Percentiles rank a stretch among this genome's conserved stretches.
Conservation (phyloP, 2,329 filamentous ascomycete genomes). For the Knufia petricola region DNA sequence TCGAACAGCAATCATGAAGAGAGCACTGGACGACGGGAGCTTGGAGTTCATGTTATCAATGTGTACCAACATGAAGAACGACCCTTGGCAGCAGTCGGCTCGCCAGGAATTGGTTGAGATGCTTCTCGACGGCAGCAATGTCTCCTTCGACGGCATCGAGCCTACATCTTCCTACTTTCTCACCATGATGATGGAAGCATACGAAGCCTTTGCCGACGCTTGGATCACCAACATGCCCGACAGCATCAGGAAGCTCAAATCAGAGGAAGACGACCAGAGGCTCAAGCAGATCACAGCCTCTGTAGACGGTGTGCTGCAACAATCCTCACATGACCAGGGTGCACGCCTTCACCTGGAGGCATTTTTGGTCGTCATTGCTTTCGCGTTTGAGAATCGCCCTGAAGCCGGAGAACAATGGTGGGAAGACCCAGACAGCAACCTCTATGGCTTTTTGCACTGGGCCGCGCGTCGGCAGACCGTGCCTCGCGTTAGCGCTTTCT, state of each 20-base stretch:
- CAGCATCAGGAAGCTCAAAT: slow-evolving; percentile 72
- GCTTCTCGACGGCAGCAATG: slow-evolving; percentile 65
- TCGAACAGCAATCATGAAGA: slow-evolving; percentile 62
- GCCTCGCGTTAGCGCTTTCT: slow-evolving; percentile 91
- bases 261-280: slow-evolving; percentile 77
- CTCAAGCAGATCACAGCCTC: slow-evolving; percentile 38
- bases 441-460: slow-evolving; percentile 94
- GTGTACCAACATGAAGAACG: slow-evolving; percentile 67
- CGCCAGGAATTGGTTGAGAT: slow-evolving; percentile 72
- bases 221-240: slow-evolving; percentile 95
- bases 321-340: slow-evolving; percentile 37
- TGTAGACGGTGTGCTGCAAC: slow-evolving; percentile 34
- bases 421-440: slow-evolving; percentile 82
- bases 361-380: slow-evolving; percentile 85
- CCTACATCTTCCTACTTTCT: slow-evolving; percentile 65
- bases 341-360: slow-evolving; percentile 58
- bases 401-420: slow-evolving; percentile 85
- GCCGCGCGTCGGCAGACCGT: slow-evolving; percentile 91
- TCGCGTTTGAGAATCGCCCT: slow-evolving; percentile 74
- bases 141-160: slow-evolving; percentile 54
- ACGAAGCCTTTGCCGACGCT: slow-evolving; percentile 81
- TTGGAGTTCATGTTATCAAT: slow-evolving; percentile 86
- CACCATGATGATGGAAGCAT: slow-evolving; percentile 61
- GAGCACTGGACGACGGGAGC: slow-evolving; percentile 74
- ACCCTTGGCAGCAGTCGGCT: slow-evolving; percentile 80